Base-by-base conservation (phyloP, 202 grass and related monocot species). In the Carex arenaria region DNA sequence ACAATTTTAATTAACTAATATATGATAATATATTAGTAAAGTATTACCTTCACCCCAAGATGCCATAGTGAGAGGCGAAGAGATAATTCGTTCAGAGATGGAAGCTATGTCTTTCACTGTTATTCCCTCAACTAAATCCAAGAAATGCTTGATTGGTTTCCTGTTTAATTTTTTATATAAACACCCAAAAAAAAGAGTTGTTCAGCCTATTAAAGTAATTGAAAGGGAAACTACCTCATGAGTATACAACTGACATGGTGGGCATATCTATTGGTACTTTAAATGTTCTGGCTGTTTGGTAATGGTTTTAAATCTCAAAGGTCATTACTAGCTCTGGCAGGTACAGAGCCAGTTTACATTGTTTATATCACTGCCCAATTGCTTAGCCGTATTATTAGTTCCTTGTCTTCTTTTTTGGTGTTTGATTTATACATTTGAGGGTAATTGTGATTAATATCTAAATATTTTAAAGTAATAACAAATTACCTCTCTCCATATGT, bases 401-500 rank as follows among this genome's bases (percentile, higher is more conserved):
- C 9, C 26, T 43, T 1, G 4, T 77, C 72, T 43, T 42, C 18
- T 17, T 57, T 53, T 15, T 56, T 56, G 52, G 52, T 18, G 26
- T 77, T 34, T 77, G 15, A 8, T 77, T 77, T 36, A 32, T 26
- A 51, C 28, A 56, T 34, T 32, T 57, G 72, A 77, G 51, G 51
- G 28, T 57, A 18, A 52, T 59, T 34, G 28, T 57, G 28, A 28
- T 34, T 36, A 77, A 77, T 13, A 1, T 12, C 23, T 34, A 76
- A 28, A 20, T 30, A 57, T 77, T 11, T 36, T 28, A 19, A 57
- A 36, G 3, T 57, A 56, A 77, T 15, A 77, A 36, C 72, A 34
- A n/a, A 57, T 28, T 89, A 95, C 93, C 90, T 95, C 85, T 95
- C 88, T 66, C 93, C 90, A 79, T 89, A 90, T 68, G 90, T 90